These are phyloP conservation scores for Mimosa pudica DNA, from an alignment of 306 rosid species.

Conservation along the genomic window DNA sequence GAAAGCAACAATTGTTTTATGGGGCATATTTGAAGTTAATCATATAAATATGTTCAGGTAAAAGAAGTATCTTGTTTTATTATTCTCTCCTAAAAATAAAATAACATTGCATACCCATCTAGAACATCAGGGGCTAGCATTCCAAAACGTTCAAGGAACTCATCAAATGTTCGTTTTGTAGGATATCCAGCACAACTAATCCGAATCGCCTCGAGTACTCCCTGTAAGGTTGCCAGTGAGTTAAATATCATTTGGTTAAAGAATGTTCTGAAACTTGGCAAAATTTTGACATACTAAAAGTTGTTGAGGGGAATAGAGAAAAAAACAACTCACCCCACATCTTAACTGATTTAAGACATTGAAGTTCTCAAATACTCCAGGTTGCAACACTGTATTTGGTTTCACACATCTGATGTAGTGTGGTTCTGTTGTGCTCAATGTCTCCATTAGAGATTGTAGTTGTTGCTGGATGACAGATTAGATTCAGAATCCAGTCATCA, in stretches of 20 bases:
- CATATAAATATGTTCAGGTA: neutral
- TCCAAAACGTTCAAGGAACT: constrained; percentile 89
- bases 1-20: constrained; percentile 29
- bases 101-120: constrained; percentile 61
- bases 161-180: constrained; percentile 81
- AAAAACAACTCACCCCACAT: constrained; percentile 69
- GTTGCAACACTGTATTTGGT: constrained; percentile 85
- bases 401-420: constrained; percentile 94
- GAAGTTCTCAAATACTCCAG: constrained; percentile 82
- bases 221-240: constrained; percentile 49
- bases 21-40: neutral
- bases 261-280: constrained; percentile 3
- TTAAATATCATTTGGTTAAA: constrained; percentile 12
- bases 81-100: constrained; percentile 23
- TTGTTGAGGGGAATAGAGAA: neutral
- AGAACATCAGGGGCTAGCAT: constrained; percentile 84
- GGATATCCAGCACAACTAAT: constrained; percentile 95
- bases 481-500: constrained; percentile 42
- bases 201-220: constrained; percentile 89
- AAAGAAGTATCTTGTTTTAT: neutral
- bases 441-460: constrained; percentile 87
- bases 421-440: constrained; percentile 80
- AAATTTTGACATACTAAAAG: constrained; percentile 14
- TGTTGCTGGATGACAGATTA: constrained; percentile 61
- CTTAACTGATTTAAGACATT: constrained; percentile 84